Base-by-base conservation (phyloP, 2,329 filamentous ascomycete species). In the Lomentospora prolificans region DNA sequence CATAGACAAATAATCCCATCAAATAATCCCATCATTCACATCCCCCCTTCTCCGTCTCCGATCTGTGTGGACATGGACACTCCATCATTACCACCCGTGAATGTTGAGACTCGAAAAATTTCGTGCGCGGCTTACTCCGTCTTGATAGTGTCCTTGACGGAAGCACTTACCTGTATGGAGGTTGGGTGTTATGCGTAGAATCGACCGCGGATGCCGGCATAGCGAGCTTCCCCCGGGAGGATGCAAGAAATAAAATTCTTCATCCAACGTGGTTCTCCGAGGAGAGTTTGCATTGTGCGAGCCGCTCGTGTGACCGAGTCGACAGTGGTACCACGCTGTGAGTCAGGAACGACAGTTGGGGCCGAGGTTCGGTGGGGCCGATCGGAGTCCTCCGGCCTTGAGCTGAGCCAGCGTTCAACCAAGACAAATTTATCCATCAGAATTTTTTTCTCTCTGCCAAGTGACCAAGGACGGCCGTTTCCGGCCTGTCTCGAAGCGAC, bases 301-400 rank as follows among this genome's bases (percentile, higher is more conserved):
- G 44, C 24, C 22, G 22, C 17, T 25, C 44, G 44, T 48, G 44
- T 48, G 44, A 48, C 22, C 22, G 44, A 12, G 12, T 8, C 36
- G 8, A 9, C 24, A 22, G 22, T 48, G 44, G 44, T 48, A 48
- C 44, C 44, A 48, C 44, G 36, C 44, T 25, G 24, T 48, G 44
- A 48, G 17, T 48, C 44, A 48, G 44, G 36, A 9, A 48, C 44
- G 44, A 48, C 44, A 19, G 19, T 48, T 48, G 44, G 22, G 44
- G 22, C 44, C 44, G 44, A 48, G 44, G 44, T 48, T 48, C 44
- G 44, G 44, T 48, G 44, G 44, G 44, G 44, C 44, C 44, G 44
- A 48, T 48, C 44, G 44, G 44, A 48, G 44, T 48, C 44, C 44
- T 48, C 44, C 44, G 44, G 44, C 22, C 12, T 25, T 19, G 10